phyloP scores from a whole-genome alignment of 2,329 filamentous ascomycete species.

The Arthrobotrys sinensis region DNA sequence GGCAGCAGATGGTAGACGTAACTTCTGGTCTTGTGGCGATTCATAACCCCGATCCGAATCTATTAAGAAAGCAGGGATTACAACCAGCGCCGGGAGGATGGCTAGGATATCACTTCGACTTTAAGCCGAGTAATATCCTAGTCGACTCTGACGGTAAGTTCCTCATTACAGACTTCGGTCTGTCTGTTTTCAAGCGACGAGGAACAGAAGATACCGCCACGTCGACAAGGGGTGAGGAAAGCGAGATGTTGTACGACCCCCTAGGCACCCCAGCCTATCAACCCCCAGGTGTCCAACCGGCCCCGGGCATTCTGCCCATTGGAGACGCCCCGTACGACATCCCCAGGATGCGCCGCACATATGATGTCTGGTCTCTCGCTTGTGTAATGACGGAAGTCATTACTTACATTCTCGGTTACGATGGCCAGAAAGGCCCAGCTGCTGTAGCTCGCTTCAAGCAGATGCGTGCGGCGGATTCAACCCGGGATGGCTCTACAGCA shows the following conservation, averaged over 20 bases:
- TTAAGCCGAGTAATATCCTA: conserved; percentile 97
- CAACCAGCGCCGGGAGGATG: conserved; percentile 41
- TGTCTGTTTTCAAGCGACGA: conserved; percentile 80
- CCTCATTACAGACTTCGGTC: conserved; percentile 97
- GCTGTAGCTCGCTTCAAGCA: conserved; percentile 40
- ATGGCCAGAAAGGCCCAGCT: conserved; percentile 23
- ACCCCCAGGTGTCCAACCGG: conserved; percentile 34
- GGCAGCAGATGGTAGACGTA: conserved; percentile 50
- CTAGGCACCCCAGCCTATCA: conserved; percentile 51
- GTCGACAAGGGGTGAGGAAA: conserved; percentile 34
- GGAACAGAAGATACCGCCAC: conserved; percentile 30
- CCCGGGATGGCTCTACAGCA: conserved; percentile 29
- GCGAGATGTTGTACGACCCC: conserved; percentile 44
- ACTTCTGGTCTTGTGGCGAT: conserved; percentile 46
- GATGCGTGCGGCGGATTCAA: conserved; percentile 48
- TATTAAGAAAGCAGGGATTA: conserved; percentile 36
- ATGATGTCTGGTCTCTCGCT: conserved; percentile 55
- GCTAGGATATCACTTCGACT: conserved; percentile 83
- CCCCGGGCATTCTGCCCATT: conserved; percentile 23
- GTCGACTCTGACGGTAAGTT: conserved; percentile 82
- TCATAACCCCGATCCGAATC: conserved; percentile 42
- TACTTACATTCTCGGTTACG: conserved; percentile 39
- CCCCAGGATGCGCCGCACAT: conserved; percentile 50
- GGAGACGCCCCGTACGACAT: conserved; percentile 41
- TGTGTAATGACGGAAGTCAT: conserved; percentile 57